Base-by-base conservation (phyloP, 345 rosid genomes). In the Salix caprea region DNA sequence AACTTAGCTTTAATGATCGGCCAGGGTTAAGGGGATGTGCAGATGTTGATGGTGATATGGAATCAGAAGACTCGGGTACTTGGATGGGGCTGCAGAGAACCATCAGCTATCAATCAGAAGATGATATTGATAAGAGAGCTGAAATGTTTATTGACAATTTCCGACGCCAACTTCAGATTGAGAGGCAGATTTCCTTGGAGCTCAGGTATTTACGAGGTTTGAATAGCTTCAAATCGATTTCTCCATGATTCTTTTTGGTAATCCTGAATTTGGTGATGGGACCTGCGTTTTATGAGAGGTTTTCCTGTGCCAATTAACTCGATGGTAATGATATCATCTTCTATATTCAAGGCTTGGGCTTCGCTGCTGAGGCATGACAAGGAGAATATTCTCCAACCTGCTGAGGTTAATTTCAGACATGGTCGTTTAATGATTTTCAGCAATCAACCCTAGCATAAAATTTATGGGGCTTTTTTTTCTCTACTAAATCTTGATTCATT, bases 101-200 rank as follows among this genome's bases (percentile, higher is more conserved):
- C 28, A 75, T 75, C 26, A 91, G 97, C 80, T 84, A 79, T 39
- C 81, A 74, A 34, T 82, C 90, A 15, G 91, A 90, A 71, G 93
- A 89, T 39, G 97, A 92, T 80, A 79, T 92, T 18, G 91, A 92
- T 69, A 82, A 72, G 77, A 89, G 81, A 74, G 97, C 97, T 21
- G 97, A 94, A 64, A 73, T 83, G 82, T 94, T 94, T 74, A 94
- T 94, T 15, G 85, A 88, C 15, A 94, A 92, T 69, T 94, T 94
- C 77, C 86, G 89, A 52, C 82, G 71, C n/a, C 97, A 92, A 50
- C 93, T 92, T 79, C 88, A 77, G 91, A 85, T 92, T 65, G 98
- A 94, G 83, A 86, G 94, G 73, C 96, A 94, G 88, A 80, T 91
- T 69, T 94, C 97, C 52, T 75, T 92, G 82, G 86, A 94, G 70